Percentiles rank a stretch among this genome's conserved stretches.
Evolutionary conservation across 352 stramenopile species (phyloP).

Genomic region (Globisporangium nagaii): DNA sequence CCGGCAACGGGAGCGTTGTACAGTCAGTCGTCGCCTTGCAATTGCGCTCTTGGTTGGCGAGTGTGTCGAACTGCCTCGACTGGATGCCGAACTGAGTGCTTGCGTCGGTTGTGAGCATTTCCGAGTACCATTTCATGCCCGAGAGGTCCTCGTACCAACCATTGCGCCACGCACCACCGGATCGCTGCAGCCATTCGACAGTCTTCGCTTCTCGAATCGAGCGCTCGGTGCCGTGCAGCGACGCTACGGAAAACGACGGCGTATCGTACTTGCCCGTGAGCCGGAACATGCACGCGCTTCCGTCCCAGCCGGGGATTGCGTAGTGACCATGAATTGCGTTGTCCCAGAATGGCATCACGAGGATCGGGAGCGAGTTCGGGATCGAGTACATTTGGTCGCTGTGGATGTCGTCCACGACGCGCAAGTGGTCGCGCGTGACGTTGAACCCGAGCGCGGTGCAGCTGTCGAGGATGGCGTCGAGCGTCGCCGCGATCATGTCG

Average conservation of each 20-base stretch:
- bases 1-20: no score
- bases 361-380: slow-evolving; percentile 9
- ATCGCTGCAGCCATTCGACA: no score
- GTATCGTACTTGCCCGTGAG: slow-evolving; percentile 4
- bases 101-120: neutral
- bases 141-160: slow-evolving; percentile 21
- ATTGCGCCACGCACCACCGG: neutral
- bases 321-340: slow-evolving; percentile 1
- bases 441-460: slow-evolving; percentile 22
- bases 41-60: neutral
- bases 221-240: slow-evolving; percentile 10
- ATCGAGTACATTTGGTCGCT: slow-evolving; percentile 11
- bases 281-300: slow-evolving; percentile 14
- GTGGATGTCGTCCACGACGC: slow-evolving; percentile 9
- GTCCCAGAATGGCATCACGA: slow-evolving; percentile 19
- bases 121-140: neutral
- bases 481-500: slow-evolving; percentile 6
- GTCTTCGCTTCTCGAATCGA: neutral
- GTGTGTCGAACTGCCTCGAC: neutral
- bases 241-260: no score
- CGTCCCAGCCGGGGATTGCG: slow-evolving; percentile 6
- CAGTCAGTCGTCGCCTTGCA: neutral
- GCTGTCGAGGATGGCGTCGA: slow-evolving; percentile 14
- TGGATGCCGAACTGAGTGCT: neutral
- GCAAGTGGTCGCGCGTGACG: slow-evolving; percentile 10